Evolutionary conservation across 2,329 filamentous ascomycete species (phyloP).

Genomic region (Monosporascus ibericus): DNA sequence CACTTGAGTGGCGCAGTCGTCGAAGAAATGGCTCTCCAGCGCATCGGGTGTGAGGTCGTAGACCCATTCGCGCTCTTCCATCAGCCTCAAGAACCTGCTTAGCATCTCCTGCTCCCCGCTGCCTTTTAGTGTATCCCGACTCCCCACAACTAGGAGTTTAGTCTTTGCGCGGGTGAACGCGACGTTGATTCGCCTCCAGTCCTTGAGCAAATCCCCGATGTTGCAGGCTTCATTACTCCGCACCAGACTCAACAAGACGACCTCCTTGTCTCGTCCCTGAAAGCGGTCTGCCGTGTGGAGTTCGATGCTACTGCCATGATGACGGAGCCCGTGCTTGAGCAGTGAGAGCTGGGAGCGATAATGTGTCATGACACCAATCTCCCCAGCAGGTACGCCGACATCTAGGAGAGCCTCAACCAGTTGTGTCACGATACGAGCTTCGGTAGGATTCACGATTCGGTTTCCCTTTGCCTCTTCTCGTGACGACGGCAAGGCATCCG

Average conservation of each 20-base stretch:
- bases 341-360: constrained; percentile 89
- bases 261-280: constrained; percentile 92
- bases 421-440: constrained; percentile 71
- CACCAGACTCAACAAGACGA: constrained; percentile 81
- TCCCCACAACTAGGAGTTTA: constrained; percentile 85
- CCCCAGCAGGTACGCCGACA: constrained; percentile 64
- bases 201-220: constrained; percentile 86
- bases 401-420: constrained; percentile 74
- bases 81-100: constrained; percentile 66
- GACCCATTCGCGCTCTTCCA: constrained; percentile 74
- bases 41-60: constrained; percentile 63
- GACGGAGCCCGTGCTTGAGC: constrained; percentile 65
- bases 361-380: constrained; percentile 94
- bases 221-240: constrained; percentile 74
- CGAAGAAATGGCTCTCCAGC: constrained; percentile 62
- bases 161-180: constrained; percentile 89
- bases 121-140: constrained; percentile 69
- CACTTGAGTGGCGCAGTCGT: constrained; percentile 48
- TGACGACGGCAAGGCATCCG: constrained; percentile 63
- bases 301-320: constrained; percentile 60
- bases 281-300: constrained; percentile 97
- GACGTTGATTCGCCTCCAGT: constrained; percentile 92
- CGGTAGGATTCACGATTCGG: constrained; percentile 81
- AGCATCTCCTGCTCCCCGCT: constrained; percentile 71
- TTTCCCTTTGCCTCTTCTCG: constrained; percentile 73